phyloP scores from a whole-genome alignment of 371 early-diverging fungal species.

The Syncephalastrum racemosum region DNA sequence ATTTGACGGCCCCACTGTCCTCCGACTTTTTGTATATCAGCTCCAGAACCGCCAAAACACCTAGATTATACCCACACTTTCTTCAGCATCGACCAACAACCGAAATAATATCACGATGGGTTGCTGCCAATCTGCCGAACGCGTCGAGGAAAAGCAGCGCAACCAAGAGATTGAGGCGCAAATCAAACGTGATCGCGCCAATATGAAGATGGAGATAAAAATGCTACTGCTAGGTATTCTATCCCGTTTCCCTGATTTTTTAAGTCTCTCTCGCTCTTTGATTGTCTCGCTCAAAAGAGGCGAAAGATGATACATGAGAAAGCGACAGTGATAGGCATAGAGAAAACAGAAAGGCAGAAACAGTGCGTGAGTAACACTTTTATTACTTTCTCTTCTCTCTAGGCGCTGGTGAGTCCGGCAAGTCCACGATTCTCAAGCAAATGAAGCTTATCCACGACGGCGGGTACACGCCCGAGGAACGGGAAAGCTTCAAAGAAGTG shows the following conservation, averaged over 20 bases:
- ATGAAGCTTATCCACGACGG: constrained; percentile 94
- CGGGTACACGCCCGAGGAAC: constrained; percentile 85
- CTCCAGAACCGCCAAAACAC: no score
- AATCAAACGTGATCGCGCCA: constrained; percentile 73
- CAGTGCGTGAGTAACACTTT: no score
- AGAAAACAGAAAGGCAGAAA: no score
- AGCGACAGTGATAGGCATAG: no score
- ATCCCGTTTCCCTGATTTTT: no score
- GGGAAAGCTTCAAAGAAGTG: constrained; percentile 83
- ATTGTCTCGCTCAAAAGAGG: constrained; percentile 18
- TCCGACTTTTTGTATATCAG: no score
- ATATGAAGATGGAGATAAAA: constrained; percentile 86
- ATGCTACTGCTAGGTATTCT: constrained; percentile 84
- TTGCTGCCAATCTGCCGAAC: constrained; percentile 79
- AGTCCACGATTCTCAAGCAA: constrained; percentile 94
- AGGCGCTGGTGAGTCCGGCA: constrained; percentile 97
- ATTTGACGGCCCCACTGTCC: no score
- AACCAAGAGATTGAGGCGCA: constrained; percentile 89
- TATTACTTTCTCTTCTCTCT: background rate
- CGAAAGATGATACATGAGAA: no score
- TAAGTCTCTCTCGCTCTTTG: background rate
- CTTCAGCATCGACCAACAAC: background rate
- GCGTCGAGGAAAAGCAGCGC: constrained; percentile 70
- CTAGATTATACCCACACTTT: no score
- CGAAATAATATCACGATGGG: constrained; percentile 64